Evolutionary conservation across 2,329 filamentous ascomycete genomes (phyloP), one percentile per base, ranked within the genome.

Genomic region (Colletotrichum navitas): DNA sequence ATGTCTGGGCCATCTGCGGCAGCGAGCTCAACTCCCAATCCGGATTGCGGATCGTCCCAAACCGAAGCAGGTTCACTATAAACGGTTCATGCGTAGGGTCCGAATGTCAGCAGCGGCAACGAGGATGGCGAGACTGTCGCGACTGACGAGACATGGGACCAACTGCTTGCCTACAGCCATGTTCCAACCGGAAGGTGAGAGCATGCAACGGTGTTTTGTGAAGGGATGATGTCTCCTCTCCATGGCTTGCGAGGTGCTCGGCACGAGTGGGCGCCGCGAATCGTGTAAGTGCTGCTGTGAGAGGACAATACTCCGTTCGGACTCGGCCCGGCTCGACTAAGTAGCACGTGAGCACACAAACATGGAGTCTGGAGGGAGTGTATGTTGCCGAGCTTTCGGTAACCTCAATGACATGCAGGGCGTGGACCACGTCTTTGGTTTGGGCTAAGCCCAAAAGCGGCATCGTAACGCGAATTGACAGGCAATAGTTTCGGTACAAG

Each of bases 391-490:
- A 45, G 56, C 45, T 21, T 29, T 56, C 54, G 32, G 41, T 49
- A 7, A 45, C 55, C 39, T 62, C 5, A 11, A 26, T 61, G 49
- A 16, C 34, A 21, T 36, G 56, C 29, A 24, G 26, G 63, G 56
- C 14, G 67, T 51, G 41, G 39, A 49, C 34, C 32, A 29, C 10
- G 32, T 51, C 59, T 70, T 61, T 67, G 47, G 55, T 49, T 61
- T 55, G 41, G 18, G 16, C 14, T 12, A 68, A 47, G n/a, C 29
- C 14, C 55, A 21, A 32, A 62, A 67, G 26, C 4, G 41, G 68
- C 41, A 62, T 61, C 16, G 21, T 34, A 24, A 67, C 62, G 68
- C 68, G 68, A 71, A 16, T 21, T 14, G 16, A 24, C 32, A 51
- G 24, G 18, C n/a, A 21, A 24, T 5, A 29, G 45, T 49, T 51